Conservation (phyloP, 2,329 filamentous ascomycete species). For the Claviceps sorghi region DNA sequence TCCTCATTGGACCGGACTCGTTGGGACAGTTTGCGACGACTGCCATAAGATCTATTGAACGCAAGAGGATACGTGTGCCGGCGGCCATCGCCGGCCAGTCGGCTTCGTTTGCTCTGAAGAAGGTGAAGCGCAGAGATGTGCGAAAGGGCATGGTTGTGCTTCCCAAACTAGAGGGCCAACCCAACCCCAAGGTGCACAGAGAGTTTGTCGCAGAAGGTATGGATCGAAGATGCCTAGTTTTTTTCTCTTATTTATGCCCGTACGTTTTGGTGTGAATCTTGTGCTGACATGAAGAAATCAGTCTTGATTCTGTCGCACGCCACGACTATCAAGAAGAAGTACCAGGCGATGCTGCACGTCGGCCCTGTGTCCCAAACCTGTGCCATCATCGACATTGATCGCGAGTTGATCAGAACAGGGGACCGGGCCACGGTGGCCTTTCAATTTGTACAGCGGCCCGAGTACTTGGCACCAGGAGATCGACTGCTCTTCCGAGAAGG, state of each 20-base stretch:
- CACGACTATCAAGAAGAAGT: slow-evolving; percentile 91
- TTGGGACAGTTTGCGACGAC: slow-evolving; percentile 81
- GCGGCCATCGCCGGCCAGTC: slow-evolving; percentile 84
- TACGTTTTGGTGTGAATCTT: background rate
- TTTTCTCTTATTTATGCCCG: background rate
- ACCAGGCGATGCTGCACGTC: slow-evolving; percentile 96
- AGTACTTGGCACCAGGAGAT: slow-evolving; percentile 81
- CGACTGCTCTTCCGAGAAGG: slow-evolving; percentile 87
- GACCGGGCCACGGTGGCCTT: slow-evolving; percentile 92
- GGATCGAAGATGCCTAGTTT: slow-evolving; percentile 4
- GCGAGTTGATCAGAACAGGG: slow-evolving; percentile 86
- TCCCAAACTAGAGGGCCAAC: slow-evolving; percentile 61
- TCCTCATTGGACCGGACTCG: slow-evolving; percentile 80
- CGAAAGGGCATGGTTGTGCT: slow-evolving; percentile 97
- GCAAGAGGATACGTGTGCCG: slow-evolving; percentile 80
- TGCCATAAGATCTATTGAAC: slow-evolving; percentile 79
- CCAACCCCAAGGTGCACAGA: slow-evolving; percentile 53
- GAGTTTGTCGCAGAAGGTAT: slow-evolving; percentile 68
- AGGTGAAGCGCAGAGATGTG: slow-evolving; percentile 79
- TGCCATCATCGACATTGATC: slow-evolving; percentile 91
- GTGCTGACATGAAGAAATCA: slow-evolving; percentile 13
- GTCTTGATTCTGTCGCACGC: slow-evolving; percentile 91
- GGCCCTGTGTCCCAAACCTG: slow-evolving; percentile 92
- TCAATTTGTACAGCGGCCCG: slow-evolving; percentile 82
- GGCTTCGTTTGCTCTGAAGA: slow-evolving; percentile 79